Conservation (phyloP, 108 stramenopile genomes). For the Schizochytrium sp. region DNA sequence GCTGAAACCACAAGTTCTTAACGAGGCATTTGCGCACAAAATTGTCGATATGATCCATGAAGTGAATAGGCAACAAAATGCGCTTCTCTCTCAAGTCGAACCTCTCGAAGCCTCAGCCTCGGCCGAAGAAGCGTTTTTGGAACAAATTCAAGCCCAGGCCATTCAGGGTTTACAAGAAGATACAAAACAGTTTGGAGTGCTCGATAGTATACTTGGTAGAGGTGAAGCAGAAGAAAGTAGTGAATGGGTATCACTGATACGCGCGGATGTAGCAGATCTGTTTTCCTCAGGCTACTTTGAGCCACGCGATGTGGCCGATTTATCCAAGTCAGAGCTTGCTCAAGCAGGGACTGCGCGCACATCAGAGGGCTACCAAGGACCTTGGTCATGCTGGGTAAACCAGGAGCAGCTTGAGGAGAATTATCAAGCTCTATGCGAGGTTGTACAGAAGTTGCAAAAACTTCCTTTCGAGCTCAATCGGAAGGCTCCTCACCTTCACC, state of each 20-base stretch:
- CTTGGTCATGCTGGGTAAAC: slow-evolving; percentile 19
- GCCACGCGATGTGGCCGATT: slow-evolving; percentile 19
- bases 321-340: not conserved
- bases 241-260: not conserved
- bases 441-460: not conserved
- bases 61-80: not conserved
- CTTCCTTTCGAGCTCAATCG: slow-evolving; percentile 52
- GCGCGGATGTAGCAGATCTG: slow-evolving; percentile 38
- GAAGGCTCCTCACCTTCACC: slow-evolving; percentile 22
- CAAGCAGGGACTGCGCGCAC: not conserved
- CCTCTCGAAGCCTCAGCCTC: not conserved
- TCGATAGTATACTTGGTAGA: not conserved
- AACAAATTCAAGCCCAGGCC: not conserved
- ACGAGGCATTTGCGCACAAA: slow-evolving; percentile 58
- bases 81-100: not conserved
- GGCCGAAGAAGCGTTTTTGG: not conserved
- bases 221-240: not conserved
- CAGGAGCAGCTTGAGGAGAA: slow-evolving; percentile 12
- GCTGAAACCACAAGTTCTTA: slow-evolving; percentile 36
- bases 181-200: not conserved
- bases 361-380: not conserved
- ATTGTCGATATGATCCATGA: slow-evolving; percentile 22
- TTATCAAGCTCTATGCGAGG: slow-evolving; percentile 9
- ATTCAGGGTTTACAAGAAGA: not conserved
- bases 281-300: not conserved